These are phyloP conservation scores for Silene conica DNA, from an alignment of 148 eudicot species.

Conservation along the genomic window DNA sequence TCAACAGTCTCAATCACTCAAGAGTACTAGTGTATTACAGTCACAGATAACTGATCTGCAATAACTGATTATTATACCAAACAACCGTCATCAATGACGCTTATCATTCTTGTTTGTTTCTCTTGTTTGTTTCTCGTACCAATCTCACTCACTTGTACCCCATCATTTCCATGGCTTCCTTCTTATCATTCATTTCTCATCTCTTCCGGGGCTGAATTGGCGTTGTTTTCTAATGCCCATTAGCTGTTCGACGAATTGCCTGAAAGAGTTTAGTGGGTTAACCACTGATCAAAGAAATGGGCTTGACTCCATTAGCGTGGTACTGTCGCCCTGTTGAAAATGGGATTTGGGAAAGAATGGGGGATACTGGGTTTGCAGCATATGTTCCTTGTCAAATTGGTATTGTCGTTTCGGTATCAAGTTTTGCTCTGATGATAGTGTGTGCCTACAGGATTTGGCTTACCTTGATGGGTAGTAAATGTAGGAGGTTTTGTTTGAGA, in stretches of 20 bases:
- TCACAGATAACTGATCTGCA: too few relatives aligned
- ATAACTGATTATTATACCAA: too few relatives aligned
- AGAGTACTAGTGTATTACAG: too few relatives aligned
- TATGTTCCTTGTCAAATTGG: slow-evolving; percentile 3
- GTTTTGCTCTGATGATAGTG: not conserved
- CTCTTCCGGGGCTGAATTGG: not conserved
- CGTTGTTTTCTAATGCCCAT: not conserved
- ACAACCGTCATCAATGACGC: slow-evolving; percentile 2
- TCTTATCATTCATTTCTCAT: not conserved
- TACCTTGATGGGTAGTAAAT: not conserved
- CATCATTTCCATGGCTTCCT: not conserved
- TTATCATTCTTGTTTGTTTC: too few relatives aligned
- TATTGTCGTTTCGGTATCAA: slow-evolving; percentile 5
- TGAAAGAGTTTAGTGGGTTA: not conserved
- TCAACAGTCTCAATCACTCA: too few relatives aligned
- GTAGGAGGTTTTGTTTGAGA: slow-evolving; percentile 3
- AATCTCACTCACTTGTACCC: not conserved
- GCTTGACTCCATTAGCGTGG: slow-evolving; percentile 45
- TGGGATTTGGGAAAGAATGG: slow-evolving; percentile 47
- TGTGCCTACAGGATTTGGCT: slow-evolving; percentile 7
- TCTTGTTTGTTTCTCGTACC: not conserved
- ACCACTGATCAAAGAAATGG: slow-evolving; percentile 25
- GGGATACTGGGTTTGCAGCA: slow-evolving; percentile 49
- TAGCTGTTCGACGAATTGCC: slow-evolving; percentile 4
- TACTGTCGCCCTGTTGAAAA: slow-evolving; percentile 51